Base-by-base conservation (phyloP, 2,329 filamentous ascomycete species). In the Colletotrichum graminicola region DNA sequence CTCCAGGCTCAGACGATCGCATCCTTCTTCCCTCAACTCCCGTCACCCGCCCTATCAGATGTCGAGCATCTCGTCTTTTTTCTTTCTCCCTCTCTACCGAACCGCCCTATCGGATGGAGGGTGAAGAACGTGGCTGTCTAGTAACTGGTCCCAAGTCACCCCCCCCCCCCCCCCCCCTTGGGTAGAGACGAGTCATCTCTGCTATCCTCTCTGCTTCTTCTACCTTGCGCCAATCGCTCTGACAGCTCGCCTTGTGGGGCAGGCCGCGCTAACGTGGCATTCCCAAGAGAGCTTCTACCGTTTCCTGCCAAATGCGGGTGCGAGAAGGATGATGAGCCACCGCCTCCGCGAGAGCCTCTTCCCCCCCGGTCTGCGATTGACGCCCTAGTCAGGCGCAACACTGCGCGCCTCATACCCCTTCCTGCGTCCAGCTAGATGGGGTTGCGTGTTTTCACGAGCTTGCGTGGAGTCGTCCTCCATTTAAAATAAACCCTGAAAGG, bases 271-370 rank as follows among this genome's bases (percentile, higher is more conserved):
- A 32, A 62, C 23, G 32, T 43, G 29, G 49, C 39, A 51, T 51
- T 59, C 36, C 21, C 4, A 59, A 26, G 16, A 39, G 11, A 21
- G 21, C 23, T 45, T 62, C n/a, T 62, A 8, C 45, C 59, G 43
- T 55, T 36, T 62, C 26, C 59, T 29, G 43, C 39, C 59, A 45
- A 10, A 49, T 36, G 43, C 43, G 43, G 43, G 32, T 49, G 59
- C 43, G 59, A 34, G 43, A 49, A 29, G 14, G 49, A 29, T 16
- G 29, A 55, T 36, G 32, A 54, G 29, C 51, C 51, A 54, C 51
- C 29, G 51, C 26, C 29, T 29, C 51, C 29, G 12, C 8, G 18
- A 32, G 57, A 23, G 29, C 12, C 18, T 1, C 41, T 39, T 12
- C 11, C 41, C 57, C 29, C 6, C 32, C 26, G 7, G n/a, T 29